Evolutionary conservation across 768 basidiomycete genomes (phyloP), one percentile per base, ranked within the genome.

Genomic region (Tylopilus sp.): DNA sequence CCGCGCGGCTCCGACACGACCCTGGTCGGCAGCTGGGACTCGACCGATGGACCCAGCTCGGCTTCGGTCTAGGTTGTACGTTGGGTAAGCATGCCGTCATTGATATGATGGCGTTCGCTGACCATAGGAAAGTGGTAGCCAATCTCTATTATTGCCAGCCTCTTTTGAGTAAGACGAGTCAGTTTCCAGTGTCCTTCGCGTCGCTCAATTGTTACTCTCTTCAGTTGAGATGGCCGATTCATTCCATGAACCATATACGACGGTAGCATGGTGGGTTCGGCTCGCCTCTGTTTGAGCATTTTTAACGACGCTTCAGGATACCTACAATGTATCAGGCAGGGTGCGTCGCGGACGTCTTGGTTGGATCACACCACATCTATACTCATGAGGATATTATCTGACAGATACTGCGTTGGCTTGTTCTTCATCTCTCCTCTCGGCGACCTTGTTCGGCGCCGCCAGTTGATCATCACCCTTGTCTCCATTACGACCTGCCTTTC

Each of bases 121-220:
- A 17, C 56, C 52, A 8, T 19, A 2, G 8, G 5, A 14, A 47
- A 70, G 70, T 59, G 42, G 82, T 82, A 26, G 78, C 83, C 25
- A 92, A 92, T 64, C 70, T 93, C 45, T 92, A 91, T 64, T 93
- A 92, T 55, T 87, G 84, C 56, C 88, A 90, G 69, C 90, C 90
- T 9, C 70, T 92, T 54, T 72, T 92, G 11, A 87, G 89, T 83
- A 62, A 62, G 77, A 71, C 58, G 11, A 1, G 14, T 34, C 14
- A 38, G 17, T 34, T 25, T 47, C 4, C 44, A n/a, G 14, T 44
- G 22, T 26, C 31, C 24, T 2, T 45, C 37, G 29, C 17, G n/a
- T 52, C 12, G 26, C 51, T 54, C 8, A 56, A 24, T 2, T 12
- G 3, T 43, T 33, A 19, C 3, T 22, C 1, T 44, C 26, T 13